Evolutionary conservation across 2,329 filamentous ascomycete species (phyloP), one percentile per base, ranked within the genome.

Genomic region (Calonectria henricotiae): DNA sequence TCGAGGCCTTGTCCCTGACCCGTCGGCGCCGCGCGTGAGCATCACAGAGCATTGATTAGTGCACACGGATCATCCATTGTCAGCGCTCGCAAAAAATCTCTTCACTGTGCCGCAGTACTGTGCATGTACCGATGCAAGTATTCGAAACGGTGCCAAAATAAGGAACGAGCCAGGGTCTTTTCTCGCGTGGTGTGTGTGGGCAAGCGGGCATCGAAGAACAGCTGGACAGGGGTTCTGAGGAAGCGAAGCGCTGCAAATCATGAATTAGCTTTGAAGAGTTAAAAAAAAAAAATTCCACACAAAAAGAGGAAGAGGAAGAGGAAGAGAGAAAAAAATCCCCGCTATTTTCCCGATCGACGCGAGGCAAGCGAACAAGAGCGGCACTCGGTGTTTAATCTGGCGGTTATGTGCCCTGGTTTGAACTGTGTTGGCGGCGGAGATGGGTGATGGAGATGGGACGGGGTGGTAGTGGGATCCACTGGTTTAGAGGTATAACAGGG

Each of bases 51-150:
- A 65, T 65, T 25, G 39, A 62, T 61, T 62, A 62, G 54, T 51
- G 44, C 32, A 35, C 41, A 64, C 67, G 44, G 43, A 54, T 65
- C 63, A 55, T 30, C 35, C 54, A 69, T 54, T 44, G 43, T 60
- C 55, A 60, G 37, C 35, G 37, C 32, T 46, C 25, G 54, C 62
- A 58, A 47, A 58, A 58, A 54, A 62, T 60, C n/a, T 41, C 68
- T 67, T 67, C 65, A 68, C 69, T 61, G 69, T 71, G 69, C 54
- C 61, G 25, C 51, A 55, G 49, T 39, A 71, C 68, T 70, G 62
- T 69, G 68, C 63, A 65, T 58, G 63, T 65, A 46, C 54, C 37
- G 62, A 66, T 55, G 55, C 62, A 66, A 60, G 58, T 69, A 46
- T 65, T 62, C 54, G 62, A 65, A 65, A 65, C 55, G 62, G 62